These are phyloP conservation scores for Loxodes magnus DNA, from an alignment of 73 alveolate genomes.

Conservation along the genomic window DNA sequence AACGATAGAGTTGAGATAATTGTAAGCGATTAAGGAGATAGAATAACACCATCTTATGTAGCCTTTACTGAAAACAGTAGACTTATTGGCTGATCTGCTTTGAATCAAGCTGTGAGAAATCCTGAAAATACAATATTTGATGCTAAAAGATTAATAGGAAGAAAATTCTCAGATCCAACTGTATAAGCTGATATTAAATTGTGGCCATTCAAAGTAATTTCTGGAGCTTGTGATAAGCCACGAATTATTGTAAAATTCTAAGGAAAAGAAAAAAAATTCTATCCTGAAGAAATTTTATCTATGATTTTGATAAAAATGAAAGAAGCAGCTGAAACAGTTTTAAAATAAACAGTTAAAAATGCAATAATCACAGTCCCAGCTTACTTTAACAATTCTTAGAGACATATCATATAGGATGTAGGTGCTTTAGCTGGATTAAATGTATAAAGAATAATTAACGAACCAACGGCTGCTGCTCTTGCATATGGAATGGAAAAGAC, in stretches of 20 bases:
- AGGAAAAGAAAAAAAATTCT: conserved; percentile 53
- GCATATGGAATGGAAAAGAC: conserved; percentile 76
- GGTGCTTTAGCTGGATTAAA: conserved; percentile 66
- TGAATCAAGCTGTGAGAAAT: conserved; percentile 58
- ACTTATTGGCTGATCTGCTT: conserved; percentile 87
- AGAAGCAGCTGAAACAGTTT: conserved; percentile 62
- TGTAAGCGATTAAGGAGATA: conserved; percentile 68
- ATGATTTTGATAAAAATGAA: conserved; percentile 44
- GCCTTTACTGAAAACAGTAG: conserved; percentile 86
- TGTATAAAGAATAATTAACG: conserved; percentile 66
- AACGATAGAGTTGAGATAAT: conserved; percentile 83
- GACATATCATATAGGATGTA: conserved; percentile 80
- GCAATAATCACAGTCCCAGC: conserved; percentile 86
- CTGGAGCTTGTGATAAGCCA: conserved; percentile 82
- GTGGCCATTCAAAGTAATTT: conserved; percentile 62
- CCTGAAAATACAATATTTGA: conserved; percentile 74
- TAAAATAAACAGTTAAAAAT: conserved; percentile 47
- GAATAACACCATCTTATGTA: conserved; percentile 91
- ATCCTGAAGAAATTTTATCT: conserved; percentile 85
- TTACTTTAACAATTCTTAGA: conserved; percentile 58
- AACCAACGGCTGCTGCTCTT: conserved; percentile 91
- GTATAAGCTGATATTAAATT: conserved; percentile 55
- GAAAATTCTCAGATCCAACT: conserved; percentile 55
- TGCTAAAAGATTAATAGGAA: conserved; percentile 81
- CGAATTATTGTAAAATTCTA: conserved; percentile 57